Conservation (phyloP, 495 filamentous ascomycete species). For the Viridothelium virens region DNA sequence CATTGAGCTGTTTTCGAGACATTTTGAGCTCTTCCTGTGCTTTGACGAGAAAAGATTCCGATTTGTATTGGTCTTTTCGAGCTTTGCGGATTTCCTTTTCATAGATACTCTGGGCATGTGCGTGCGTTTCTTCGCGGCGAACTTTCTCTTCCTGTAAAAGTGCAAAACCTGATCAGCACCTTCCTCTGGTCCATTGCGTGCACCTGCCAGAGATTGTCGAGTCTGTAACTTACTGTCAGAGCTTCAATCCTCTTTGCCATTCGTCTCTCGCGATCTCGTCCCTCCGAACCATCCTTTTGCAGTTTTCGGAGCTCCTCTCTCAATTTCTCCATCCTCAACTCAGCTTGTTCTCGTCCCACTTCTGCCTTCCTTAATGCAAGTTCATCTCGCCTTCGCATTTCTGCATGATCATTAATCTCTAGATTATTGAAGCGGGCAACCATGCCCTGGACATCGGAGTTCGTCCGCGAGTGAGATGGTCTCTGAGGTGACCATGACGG, state of each 20-base stretch:
- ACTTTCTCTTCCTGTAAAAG: slow-evolving; percentile 61
- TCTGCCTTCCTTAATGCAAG: slow-evolving; percentile 73
- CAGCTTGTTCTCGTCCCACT: slow-evolving; percentile 77
- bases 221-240: slow-evolving; percentile 50
- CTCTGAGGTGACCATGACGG: slow-evolving; percentile 30
- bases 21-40: slow-evolving; percentile 76
- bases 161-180: neutral
- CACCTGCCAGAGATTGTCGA: neutral
- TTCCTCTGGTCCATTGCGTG: neutral
- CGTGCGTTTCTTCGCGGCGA: slow-evolving; percentile 64
- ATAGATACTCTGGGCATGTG: slow-evolving; percentile 63
- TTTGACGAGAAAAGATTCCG: slow-evolving; percentile 67
- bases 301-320: slow-evolving; percentile 49
- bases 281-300: slow-evolving; percentile 56
- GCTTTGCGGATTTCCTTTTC: slow-evolving; percentile 77
- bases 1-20: slow-evolving; percentile 46
- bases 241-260: slow-evolving; percentile 71
- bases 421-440: slow-evolving; percentile 77
- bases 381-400: slow-evolving; percentile 52
- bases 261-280: slow-evolving; percentile 61
- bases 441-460: slow-evolving; percentile 76
- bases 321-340: slow-evolving; percentile 54
- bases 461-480: slow-evolving; percentile 31
- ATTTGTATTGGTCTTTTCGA: slow-evolving; percentile 79
- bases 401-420: slow-evolving; percentile 40